These are phyloP conservation scores for Apiospora pterosperma DNA, from an alignment of 2,329 filamentous ascomycete species.

Conservation along the genomic window DNA sequence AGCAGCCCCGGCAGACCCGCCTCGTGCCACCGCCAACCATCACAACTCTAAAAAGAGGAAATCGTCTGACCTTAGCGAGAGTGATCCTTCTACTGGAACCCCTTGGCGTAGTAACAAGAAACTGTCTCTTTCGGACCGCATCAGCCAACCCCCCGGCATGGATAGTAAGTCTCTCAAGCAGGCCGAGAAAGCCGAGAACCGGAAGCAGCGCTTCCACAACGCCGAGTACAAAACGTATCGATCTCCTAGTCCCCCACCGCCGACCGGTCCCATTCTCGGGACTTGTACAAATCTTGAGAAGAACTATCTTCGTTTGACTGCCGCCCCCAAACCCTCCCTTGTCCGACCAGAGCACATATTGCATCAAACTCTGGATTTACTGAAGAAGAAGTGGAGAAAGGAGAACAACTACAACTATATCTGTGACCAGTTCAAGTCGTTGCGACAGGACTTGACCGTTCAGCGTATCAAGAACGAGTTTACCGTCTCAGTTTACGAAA, in stretches of 20 bases:
- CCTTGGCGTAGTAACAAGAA: conserved; percentile 69
- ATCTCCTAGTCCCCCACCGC: conserved; percentile 54
- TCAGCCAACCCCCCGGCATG: conserved; percentile 58
- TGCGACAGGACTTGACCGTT: conserved; percentile 96
- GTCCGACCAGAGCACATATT: conserved; percentile 82
- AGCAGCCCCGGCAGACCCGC: not conserved
- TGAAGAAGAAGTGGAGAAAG: conserved; percentile 92
- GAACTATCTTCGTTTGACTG: conserved; percentile 88
- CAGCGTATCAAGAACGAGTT: conserved; percentile 97
- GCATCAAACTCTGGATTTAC: conserved; percentile 77
- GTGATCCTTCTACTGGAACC: conserved; percentile 25
- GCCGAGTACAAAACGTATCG: conserved; percentile 55
- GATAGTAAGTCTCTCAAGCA: conserved; percentile 47
- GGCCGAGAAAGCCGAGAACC: conserved; percentile 86
- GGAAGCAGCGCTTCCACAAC: conserved; percentile 80
- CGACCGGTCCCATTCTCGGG: conserved; percentile 74
- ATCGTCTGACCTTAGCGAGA: conserved; percentile 61
- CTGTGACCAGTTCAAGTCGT: conserved; percentile 98
- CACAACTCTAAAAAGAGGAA: conserved; percentile 73
- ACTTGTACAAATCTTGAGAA: conserved; percentile 85
- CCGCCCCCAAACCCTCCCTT: conserved; percentile 80
- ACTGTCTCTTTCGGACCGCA: conserved; percentile 67
- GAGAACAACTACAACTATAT: conserved; percentile 96
- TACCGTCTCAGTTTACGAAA: conserved; percentile 94
- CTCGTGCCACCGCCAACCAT: conserved; percentile 12